Evolutionary conservation across 352 stramenopile species (phyloP), one percentile per base, ranked within the genome.

Genomic region (Globisporangium acanthophoron): DNA sequence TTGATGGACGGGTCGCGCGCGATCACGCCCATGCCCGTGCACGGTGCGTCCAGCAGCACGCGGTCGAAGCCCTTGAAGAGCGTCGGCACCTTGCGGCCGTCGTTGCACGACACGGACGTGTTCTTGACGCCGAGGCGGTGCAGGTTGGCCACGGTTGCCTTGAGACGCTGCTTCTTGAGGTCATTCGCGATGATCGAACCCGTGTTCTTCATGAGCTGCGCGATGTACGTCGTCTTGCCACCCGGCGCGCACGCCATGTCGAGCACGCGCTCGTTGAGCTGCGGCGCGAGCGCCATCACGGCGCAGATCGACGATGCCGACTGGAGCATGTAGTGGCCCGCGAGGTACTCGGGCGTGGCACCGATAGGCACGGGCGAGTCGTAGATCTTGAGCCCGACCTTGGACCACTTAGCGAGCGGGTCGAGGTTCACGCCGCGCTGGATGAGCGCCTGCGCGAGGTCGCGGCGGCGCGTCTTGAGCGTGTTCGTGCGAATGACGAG

Each of bases 401-500:
- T 99, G 41, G 93, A 99, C 97, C 97, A 99, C 54, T 96, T 91
- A 41, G 96, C 97, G 5, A 99, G 74, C 46, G 97, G 97, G 74
- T 99, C 98, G 15, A 99, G 77, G 61, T 97, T 97, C 16, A 99
- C 97, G 56, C 98, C 98, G 56, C 98, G 90, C 72, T 99, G 98
- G 74, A 99, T 99, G 24, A 99, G 80, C 27, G 96, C 93, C 60
- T 98, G 88, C 24, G 96, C 97, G 24, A 99, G 79, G 67, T 99
- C 97, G 68, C 98, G 98, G 65, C 97, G 91, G 63, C 97, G 85
- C 31, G 97, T 93, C 81, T 99, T 99, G 49, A 99, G 80, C 52
- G 97, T 99, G 84, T 99, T 99, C n/a, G 96, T 98, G 56, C 98
- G 91, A 56, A 99, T 98, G 18, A 99, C 97, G 27, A 99, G 76